phyloP scores from a whole-genome alignment of 148 eudicot genomes.

The Nepenthes gracilis region DNA sequence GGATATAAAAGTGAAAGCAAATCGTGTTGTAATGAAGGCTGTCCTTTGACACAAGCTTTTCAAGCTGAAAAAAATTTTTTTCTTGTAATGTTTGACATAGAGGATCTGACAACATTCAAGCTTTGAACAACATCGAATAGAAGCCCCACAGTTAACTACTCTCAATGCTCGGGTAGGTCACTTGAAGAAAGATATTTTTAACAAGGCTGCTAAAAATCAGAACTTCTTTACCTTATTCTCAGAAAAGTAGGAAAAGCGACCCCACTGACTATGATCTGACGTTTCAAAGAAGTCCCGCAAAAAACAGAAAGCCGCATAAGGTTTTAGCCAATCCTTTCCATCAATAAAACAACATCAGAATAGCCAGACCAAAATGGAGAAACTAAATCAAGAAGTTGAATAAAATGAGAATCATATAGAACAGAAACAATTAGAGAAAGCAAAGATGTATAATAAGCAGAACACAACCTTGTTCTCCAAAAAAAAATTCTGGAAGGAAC shows the following conservation, averaged over 20 bases:
- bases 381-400: not conserved
- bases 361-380: not conserved
- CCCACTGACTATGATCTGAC: constrained; percentile 97
- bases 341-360: constrained; percentile 7
- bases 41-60: constrained; percentile 64
- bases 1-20: constrained; percentile 82
- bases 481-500: constrained; percentile 57
- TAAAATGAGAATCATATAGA: not conserved
- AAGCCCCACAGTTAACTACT: not conserved
- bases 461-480: constrained; percentile 69
- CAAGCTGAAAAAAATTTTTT: constrained; percentile 47
- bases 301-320: constrained; percentile 94
- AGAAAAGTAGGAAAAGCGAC: constrained; percentile 68
- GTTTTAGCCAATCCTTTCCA: constrained; percentile 84
- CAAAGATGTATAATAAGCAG: not conserved
- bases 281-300: constrained; percentile 94
- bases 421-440: not conserved
- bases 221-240: constrained; percentile 45
- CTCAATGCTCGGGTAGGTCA: not conserved
- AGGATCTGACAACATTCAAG: not conserved
- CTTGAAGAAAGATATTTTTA: not conserved
- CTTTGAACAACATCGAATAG: not conserved
- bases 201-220: not conserved
- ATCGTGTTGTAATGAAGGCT: constrained; percentile 60
- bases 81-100: not conserved